These are phyloP conservation scores for Euphorbia peplus DNA, from an alignment of 345 rosid species.

Conservation along the genomic window DNA sequence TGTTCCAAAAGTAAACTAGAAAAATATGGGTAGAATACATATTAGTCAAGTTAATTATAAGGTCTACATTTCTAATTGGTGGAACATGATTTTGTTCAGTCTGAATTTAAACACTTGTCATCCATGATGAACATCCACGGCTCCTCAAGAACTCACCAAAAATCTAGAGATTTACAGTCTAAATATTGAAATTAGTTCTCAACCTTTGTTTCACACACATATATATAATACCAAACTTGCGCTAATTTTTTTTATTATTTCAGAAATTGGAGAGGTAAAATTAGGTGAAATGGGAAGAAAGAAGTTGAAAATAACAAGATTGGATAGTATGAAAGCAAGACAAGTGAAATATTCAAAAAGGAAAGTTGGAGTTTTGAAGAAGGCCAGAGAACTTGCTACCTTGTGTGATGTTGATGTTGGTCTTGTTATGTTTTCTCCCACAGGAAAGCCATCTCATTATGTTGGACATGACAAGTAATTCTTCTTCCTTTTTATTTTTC, in stretches of 20 bases:
- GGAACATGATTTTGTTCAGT: too few species aligned
- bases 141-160: not conserved
- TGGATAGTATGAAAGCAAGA: conserved; percentile 31
- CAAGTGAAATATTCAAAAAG: conserved; percentile 48
- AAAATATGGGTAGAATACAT: too few species aligned
- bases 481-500: not conserved
- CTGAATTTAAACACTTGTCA: not conserved
- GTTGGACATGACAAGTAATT: conserved; percentile 29
- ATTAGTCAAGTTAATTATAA: too few species aligned
- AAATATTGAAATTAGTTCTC: too few species aligned
- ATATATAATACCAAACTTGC: too few species aligned
- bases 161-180: not conserved
- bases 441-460: conserved; percentile 15
- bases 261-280: not conserved
- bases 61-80: too few species aligned
- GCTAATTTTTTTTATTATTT: not conserved
- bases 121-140: not conserved
- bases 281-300: conserved; percentile 33
- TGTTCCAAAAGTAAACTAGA: too few species aligned
- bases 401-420: conserved; percentile 36
- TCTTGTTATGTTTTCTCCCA: conserved; percentile 29
- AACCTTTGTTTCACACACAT: too few species aligned
- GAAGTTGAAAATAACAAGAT: conserved; percentile 24
- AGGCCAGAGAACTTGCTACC: conserved; percentile 31
- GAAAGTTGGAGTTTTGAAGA: conserved; percentile 37